Base-by-base conservation (phyloP, 2,329 filamentous ascomycete species). In the Fusarium palustre region DNA sequence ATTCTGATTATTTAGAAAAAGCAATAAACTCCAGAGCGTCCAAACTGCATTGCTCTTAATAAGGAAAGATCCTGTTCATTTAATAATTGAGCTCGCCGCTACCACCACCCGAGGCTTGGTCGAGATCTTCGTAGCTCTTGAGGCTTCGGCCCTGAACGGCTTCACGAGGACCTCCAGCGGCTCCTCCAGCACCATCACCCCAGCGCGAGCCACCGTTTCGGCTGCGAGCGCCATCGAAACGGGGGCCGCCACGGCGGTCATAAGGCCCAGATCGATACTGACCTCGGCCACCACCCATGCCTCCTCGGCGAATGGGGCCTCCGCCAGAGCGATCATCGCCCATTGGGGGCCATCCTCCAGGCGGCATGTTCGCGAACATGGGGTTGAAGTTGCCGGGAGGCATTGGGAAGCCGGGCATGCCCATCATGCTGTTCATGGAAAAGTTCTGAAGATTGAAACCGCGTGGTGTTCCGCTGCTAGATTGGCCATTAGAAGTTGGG, bases 81-180 rank as follows among this genome's bases (percentile, higher is more conserved):
- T 86, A 98, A 77, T 98, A 98, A 80, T 98, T 97, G 75, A 98
- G 83, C 81, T 97, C 95, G 30, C 92, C 92, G 41, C 91, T 89
- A 41, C 91, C 92, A 36, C 87, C 85, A 16, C 90, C 88, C 38
- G 89, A 89, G 60, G 91, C 91, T 46, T 97, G 95, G 81, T 99
- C 96, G 25, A 99, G 84, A 77, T 99, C 96, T 79, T 99, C 97
- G 77, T 99, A 99, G 79, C 93, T 97, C 86, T 97, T 97, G 70
- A 99, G 82, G 65, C 92, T 97, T 59, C 96, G 89, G 7, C 96
- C 96, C 72, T 97, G 93, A 1, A 97, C 94, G 13, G 96, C 95
- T 80, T 98, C 94, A 22, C 92, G 88, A 22, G 96, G 95, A 0
- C 94, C 94, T 64, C 94, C 91, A 4, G 91, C 90, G 34, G 91